phyloP scores from a whole-genome alignment of 495 filamentous ascomycete genomes.

The Hypoxylon lienhwacheense region DNA sequence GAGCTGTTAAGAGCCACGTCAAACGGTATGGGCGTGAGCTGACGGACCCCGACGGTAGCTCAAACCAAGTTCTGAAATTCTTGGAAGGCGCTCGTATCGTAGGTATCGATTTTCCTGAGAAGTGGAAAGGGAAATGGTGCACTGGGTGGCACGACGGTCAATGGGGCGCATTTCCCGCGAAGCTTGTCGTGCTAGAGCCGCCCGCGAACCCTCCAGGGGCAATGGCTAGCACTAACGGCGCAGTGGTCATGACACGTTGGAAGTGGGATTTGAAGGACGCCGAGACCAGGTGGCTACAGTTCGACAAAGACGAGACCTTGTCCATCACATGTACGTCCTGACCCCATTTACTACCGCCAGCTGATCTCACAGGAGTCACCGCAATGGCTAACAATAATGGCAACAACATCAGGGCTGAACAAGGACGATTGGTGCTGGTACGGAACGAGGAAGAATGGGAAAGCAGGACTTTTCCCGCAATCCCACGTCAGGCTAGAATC shows the following conservation, averaged over 20 bases:
- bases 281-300: conserved; percentile 41
- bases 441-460: conserved; percentile 48
- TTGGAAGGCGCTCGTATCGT: conserved; percentile 47
- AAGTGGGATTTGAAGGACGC: conserved; percentile 41
- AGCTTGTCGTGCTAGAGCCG: conserved; percentile 39
- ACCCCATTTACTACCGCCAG: background rate
- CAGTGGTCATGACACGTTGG: conserved; percentile 47
- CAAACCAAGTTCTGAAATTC: conserved; percentile 47
- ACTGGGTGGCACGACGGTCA: conserved; percentile 50
- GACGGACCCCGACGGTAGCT: conserved; percentile 41
- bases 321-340: conserved; percentile 40
- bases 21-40: conserved; percentile 36
- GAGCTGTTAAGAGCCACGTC: conserved; percentile 40
- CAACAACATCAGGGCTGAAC: conserved; percentile 40
- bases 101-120: conserved; percentile 49
- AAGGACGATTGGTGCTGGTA: conserved; percentile 53
- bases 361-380: background rate
- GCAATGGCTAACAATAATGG: conserved; percentile 1
- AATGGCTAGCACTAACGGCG: conserved; percentile 19
- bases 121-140: conserved; percentile 50
- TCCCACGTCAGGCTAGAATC: conserved; percentile 26
- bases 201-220: conserved; percentile 29
- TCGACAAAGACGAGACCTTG: conserved; percentile 49
- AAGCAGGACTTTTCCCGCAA: conserved; percentile 47
- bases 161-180: conserved; percentile 47